These are phyloP conservation scores for Groenewaldozyma auringiensis DNA, from an alignment of 1,139 yeast species.

Conservation along the genomic window DNA sequence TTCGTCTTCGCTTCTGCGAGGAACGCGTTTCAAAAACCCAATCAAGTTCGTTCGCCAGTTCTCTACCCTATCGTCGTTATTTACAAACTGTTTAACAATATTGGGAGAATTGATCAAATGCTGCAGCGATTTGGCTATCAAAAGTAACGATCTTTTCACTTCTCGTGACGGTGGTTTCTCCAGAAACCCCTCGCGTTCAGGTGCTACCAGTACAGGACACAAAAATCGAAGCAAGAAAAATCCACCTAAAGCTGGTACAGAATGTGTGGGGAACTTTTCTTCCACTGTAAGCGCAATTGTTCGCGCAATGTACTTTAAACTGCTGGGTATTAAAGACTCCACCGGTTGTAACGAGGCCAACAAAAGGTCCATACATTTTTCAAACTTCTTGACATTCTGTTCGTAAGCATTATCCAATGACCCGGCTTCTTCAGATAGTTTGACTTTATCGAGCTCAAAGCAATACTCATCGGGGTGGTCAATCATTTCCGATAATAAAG, in stretches of 20 bases:
- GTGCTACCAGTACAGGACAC: constrained; percentile 82
- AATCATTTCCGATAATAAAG: constrained; percentile 47
- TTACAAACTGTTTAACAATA: neutral
- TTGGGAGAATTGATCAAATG: neutral
- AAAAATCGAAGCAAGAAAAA: constrained; percentile 70
- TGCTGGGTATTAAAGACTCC: constrained; percentile 48
- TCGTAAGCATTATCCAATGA: constrained; percentile 35
- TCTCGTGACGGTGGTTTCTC: constrained; percentile 28
- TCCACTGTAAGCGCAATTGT: constrained; percentile 53
- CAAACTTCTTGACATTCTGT: constrained; percentile 34
- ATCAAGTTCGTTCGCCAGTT: neutral
- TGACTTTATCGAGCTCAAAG: constrained; percentile 44
- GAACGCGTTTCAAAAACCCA: neutral
- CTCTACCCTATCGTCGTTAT: neutral
- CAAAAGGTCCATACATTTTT: constrained; percentile 47
- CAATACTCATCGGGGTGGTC: constrained; percentile 50
- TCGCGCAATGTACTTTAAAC: constrained; percentile 56
- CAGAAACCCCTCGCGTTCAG: constrained; percentile 47
- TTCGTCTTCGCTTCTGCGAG: too few relatives aligned
- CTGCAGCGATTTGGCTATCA: constrained; percentile 72
- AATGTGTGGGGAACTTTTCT: constrained; percentile 50
- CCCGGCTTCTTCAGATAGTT: constrained; percentile 35
- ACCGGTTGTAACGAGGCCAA: constrained; percentile 51
- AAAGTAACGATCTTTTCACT: constrained; percentile 59
- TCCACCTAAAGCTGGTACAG: constrained; percentile 63